Percentiles rank a stretch among this genome's conserved stretches.
Evolutionary conservation across 306 rosid species (phyloP).

Genomic region (Senna tora): DNA sequence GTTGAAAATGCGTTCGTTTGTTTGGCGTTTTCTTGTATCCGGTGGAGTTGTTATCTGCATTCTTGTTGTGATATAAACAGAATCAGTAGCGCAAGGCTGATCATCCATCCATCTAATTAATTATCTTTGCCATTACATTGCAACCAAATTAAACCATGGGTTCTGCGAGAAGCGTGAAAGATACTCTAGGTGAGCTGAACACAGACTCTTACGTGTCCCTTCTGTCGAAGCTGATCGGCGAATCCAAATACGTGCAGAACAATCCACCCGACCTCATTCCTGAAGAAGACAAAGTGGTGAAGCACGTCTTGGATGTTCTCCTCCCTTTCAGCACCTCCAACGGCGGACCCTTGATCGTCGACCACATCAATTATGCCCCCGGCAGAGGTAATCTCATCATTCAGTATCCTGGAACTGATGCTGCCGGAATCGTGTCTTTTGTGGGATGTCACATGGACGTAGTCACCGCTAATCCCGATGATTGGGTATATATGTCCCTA

Average conservation of each 20-base stretch:
- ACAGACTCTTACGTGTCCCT: conserved; percentile 64
- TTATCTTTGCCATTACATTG: too few relatives aligned
- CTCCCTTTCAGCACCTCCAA: conserved; percentile 71
- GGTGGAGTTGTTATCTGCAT: too few relatives aligned
- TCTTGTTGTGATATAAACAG: too few relatives aligned
- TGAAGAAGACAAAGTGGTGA: conserved; percentile 72
- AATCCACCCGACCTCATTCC: conserved; percentile 86
- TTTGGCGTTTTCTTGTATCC: too few relatives aligned
- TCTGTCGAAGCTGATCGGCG: conserved; percentile 76
- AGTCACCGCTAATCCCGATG: conserved; percentile 84
- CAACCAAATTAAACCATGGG: too few relatives aligned
- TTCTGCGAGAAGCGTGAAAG: conserved; percentile 38
- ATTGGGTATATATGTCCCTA: conserved; percentile 65
- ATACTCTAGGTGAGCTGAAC: conserved; percentile 62
- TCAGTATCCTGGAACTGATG: conserved; percentile 81
- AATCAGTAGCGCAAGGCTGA: too few relatives aligned
- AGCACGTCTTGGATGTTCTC: conserved; percentile 67
- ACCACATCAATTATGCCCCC: conserved; percentile 68
- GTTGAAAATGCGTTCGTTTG: too few relatives aligned
- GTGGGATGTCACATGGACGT: conserved; percentile 97
- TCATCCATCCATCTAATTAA: too few relatives aligned
- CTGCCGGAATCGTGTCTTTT: conserved; percentile 72
- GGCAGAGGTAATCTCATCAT: conserved; percentile 83
- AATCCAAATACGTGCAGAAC: conserved; percentile 82
- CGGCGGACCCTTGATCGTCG: conserved; percentile 77